A percentile compares a stretch with the other conserved stretches of the same genome.
These are phyloP conservation scores for Alternaria sp. DNA, from an alignment of 2,329 filamentous ascomycete genomes.

Conservation along the genomic window DNA sequence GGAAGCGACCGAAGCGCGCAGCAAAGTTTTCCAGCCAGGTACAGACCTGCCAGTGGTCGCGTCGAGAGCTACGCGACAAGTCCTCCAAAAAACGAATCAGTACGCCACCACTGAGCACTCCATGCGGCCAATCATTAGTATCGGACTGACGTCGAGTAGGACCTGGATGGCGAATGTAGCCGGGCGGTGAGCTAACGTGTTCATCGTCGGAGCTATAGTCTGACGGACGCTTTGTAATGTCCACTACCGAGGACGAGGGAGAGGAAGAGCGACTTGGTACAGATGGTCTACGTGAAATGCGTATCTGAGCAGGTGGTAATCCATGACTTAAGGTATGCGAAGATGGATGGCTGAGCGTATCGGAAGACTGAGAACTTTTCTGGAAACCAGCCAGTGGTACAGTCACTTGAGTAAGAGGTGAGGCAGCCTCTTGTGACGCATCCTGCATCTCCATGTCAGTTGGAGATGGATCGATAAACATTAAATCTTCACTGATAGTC, in stretches of 20 bases:
- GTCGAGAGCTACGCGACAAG: slow-evolving; percentile 5
- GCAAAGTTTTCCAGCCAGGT: slow-evolving; percentile 19
- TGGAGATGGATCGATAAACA: not conserved
- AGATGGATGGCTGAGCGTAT: not conserved
- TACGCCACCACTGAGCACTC: slow-evolving; percentile 10
- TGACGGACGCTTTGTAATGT: not conserved
- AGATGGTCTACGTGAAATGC: not conserved
- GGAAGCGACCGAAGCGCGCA: slow-evolving; percentile 15
- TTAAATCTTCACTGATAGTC: not conserved
- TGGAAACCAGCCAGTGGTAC: not conserved
- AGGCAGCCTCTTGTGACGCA: not conserved
- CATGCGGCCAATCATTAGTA: slow-evolving; percentile 1
- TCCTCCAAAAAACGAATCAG: slow-evolving; percentile 12
- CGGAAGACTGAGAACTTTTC: not conserved
- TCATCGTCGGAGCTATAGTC: not conserved
- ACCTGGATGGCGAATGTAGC: not conserved
- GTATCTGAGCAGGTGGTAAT: not conserved
- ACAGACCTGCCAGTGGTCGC: slow-evolving; percentile 5
- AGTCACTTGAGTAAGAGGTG: not conserved
- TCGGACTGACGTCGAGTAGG: slow-evolving; percentile 1
- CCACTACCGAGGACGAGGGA: not conserved
- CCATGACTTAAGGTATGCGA: not conserved
- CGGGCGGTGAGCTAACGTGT: not conserved
- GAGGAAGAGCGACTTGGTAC: not conserved
- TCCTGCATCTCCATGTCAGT: not conserved